A percentile compares a stretch with the other conserved stretches of the same genome.
phyloP scores from a whole-genome alignment of 2,329 filamentous ascomycete genomes.

The Calonectria pteridis region DNA sequence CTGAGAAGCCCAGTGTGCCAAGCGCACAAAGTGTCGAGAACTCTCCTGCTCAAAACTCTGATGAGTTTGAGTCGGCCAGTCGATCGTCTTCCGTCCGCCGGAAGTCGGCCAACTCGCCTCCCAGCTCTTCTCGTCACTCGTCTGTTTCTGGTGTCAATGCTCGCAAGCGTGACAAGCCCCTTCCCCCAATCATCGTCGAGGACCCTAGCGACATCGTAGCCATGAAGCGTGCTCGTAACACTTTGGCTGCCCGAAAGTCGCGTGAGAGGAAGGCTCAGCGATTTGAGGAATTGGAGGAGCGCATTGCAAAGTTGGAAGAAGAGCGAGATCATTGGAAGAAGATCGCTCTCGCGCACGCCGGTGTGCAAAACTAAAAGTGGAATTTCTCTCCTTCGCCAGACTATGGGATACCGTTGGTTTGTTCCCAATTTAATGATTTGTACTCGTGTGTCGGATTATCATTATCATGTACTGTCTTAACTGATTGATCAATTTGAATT shows the following conservation, averaged over 20 bases:
- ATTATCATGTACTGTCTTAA: slow-evolving; percentile 9
- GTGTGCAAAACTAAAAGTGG: slow-evolving; percentile 50
- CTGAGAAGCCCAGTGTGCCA: slow-evolving; percentile 41
- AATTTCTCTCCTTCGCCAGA: slow-evolving; percentile 46
- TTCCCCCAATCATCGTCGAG: slow-evolving; percentile 81
- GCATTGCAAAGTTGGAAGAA: slow-evolving; percentile 76
- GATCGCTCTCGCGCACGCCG: slow-evolving; percentile 60
- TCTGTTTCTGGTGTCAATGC: slow-evolving; percentile 77
- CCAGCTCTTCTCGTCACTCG: slow-evolving; percentile 70
- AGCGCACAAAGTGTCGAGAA: slow-evolving; percentile 44
- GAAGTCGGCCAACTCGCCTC: slow-evolving; percentile 62
- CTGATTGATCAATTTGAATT: background rate
- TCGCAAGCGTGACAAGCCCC: slow-evolving; percentile 83
- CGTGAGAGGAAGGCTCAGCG: slow-evolving; percentile 86
- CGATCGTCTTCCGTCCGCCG: slow-evolving; percentile 55
- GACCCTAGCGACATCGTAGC: slow-evolving; percentile 82
- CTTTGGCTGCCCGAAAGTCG: slow-evolving; percentile 92
- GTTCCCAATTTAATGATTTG: background rate
- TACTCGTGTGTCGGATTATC: background rate
- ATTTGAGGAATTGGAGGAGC: slow-evolving; percentile 79
- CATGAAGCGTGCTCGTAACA: slow-evolving; percentile 94
- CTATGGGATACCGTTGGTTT: slow-evolving; percentile 23
- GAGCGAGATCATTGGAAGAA: slow-evolving; percentile 76
- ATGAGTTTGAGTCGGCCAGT: slow-evolving; percentile 62
- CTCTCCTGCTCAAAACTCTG: slow-evolving; percentile 59